A percentile compares a stretch with the other conserved stretches of the same genome.
These are phyloP conservation scores for Yarrowia hollandica DNA, from an alignment of 805 yeast genomes.

Conservation along the genomic window DNA sequence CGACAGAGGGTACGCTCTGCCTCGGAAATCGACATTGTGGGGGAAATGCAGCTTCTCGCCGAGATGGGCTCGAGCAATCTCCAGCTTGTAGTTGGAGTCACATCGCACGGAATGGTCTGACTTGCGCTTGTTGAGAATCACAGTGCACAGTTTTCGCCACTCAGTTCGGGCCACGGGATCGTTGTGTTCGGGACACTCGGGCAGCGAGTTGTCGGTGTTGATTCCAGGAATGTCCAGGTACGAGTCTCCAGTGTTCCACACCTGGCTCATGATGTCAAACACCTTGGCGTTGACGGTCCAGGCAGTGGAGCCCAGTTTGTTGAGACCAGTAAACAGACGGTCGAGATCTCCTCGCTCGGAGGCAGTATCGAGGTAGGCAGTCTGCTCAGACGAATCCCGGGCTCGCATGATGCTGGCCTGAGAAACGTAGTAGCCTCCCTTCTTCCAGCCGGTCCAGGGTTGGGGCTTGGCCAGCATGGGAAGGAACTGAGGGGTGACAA, in stretches of 20 bases:
- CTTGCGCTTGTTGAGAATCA: slow-evolving; percentile 58
- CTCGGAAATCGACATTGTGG: slow-evolving; percentile 63
- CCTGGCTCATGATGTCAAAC: slow-evolving; percentile 64
- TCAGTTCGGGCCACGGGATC: slow-evolving; percentile 71
- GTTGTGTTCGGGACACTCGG: slow-evolving; percentile 56
- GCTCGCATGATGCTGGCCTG: slow-evolving; percentile 68
- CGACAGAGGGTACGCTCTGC: slow-evolving; percentile 64
- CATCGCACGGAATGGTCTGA: slow-evolving; percentile 83
- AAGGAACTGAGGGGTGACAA: slow-evolving; percentile 72
- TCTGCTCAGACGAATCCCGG: slow-evolving; percentile 83
- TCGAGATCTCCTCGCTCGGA: slow-evolving; percentile 65
- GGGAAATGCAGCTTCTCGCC: slow-evolving; percentile 64
- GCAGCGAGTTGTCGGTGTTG: slow-evolving; percentile 49
- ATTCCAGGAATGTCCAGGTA: slow-evolving; percentile 63
- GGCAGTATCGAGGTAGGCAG: slow-evolving; percentile 85
- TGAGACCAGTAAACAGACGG: slow-evolving; percentile 73
- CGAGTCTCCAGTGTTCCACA: slow-evolving; percentile 84
- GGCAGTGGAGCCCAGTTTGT: slow-evolving; percentile 80
- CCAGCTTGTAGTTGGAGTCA: slow-evolving; percentile 88
- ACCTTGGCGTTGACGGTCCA: slow-evolving; percentile 87
- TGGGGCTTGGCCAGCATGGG: slow-evolving; percentile 94
- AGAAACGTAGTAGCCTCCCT: slow-evolving; percentile 80
- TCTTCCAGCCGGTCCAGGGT: slow-evolving; percentile 78
- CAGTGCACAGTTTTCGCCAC: slow-evolving; percentile 64
- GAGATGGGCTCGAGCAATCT: slow-evolving; percentile 88